Percentiles rank a stretch among this genome's conserved stretches.
Evolutionary conservation across 2,329 filamentous ascomycete species (phyloP).

Genomic region (Elsinoe ampelina): DNA sequence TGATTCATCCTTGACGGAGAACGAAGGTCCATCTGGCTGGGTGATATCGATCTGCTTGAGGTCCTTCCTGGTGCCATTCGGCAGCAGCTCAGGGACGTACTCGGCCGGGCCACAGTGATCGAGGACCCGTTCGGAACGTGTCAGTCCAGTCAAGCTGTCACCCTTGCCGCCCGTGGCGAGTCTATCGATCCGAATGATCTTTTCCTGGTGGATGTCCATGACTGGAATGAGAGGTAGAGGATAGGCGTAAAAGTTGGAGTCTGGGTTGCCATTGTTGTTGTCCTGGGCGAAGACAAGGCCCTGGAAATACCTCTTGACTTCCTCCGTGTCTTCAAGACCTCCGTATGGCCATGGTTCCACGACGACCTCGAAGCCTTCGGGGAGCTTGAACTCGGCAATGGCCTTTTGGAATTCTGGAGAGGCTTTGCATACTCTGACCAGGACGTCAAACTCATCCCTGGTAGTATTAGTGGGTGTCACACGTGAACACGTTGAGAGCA

Average conservation of each 20-base stretch:
- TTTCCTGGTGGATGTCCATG: constrained; percentile 22
- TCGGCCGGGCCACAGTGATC: constrained; percentile 45
- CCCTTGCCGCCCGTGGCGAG: constrained; percentile 25
- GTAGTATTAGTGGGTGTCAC: constrained; percentile 24
- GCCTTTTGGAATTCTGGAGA: constrained; percentile 30
- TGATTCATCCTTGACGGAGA: constrained; percentile 43
- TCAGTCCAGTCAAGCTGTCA: constrained; percentile 29
- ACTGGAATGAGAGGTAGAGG: constrained; percentile 26
- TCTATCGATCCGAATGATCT: constrained; percentile 26
- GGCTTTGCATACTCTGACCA: constrained; percentile 42
- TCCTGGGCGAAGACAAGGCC: constrained; percentile 25
- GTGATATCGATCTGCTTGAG: constrained; percentile 62
- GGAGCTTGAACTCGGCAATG: constrained; percentile 24
- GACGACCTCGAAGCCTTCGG: constrained; percentile 23
- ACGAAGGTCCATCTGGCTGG: constrained; percentile 61
- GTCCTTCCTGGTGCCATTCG: constrained; percentile 31
- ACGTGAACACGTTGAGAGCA: background rate
- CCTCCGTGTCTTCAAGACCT: constrained; percentile 23
- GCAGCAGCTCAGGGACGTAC: constrained; percentile 36
- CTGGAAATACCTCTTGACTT: constrained; percentile 24
- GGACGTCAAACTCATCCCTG: constrained; percentile 36
- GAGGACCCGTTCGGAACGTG: constrained; percentile 29
- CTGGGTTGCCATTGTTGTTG: constrained; percentile 35
- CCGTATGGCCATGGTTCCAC: constrained; percentile 27
- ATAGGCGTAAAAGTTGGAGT: constrained; percentile 27